Evolutionary conservation across 2,329 filamentous ascomycete species (phyloP).

Genomic region (Clonostachys solani): DNA sequence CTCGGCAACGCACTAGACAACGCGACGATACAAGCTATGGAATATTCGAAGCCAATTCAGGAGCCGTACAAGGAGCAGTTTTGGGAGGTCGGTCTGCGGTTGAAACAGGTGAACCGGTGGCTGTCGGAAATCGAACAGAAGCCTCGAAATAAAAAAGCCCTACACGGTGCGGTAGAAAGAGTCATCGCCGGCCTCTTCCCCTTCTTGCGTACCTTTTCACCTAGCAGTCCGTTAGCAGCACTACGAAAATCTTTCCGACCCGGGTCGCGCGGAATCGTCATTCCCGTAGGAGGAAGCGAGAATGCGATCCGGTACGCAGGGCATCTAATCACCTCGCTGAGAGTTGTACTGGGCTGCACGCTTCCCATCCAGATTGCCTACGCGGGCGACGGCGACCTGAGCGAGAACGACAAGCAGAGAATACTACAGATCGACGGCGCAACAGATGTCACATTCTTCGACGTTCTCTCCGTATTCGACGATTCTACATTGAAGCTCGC

Average conservation of each 20-base stretch:
- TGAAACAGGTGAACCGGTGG: conserved; percentile 12
- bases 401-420: conserved; percentile 11
- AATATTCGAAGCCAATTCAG: conserved; percentile 8
- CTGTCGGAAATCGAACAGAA: neutral
- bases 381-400: conserved; percentile 25
- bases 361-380: conserved; percentile 30
- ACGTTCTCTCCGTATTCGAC: conserved; percentile 24
- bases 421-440: conserved; percentile 12
- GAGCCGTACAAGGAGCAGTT: conserved; percentile 22
- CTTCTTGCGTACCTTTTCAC: too few species aligned
- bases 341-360: conserved; percentile 16
- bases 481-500: conserved; percentile 19
- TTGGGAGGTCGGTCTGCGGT: conserved; percentile 22
- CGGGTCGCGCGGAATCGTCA: conserved; percentile 24
- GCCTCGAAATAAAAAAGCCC: too few species aligned
- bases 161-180: too few species aligned
- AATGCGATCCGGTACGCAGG: conserved; percentile 23
- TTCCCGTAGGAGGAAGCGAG: conserved; percentile 21
- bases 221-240: neutral
- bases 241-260: conserved; percentile 8
- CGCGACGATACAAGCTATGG: too few species aligned
- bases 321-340: conserved; percentile 25
- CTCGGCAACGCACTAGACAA: too few species aligned
- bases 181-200: too few species aligned
- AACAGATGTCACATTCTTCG: conserved; percentile 18